Evolutionary conservation across 2,329 filamentous ascomycete genomes (phyloP).

Genomic region (Alternaria angustiovoidea): DNA sequence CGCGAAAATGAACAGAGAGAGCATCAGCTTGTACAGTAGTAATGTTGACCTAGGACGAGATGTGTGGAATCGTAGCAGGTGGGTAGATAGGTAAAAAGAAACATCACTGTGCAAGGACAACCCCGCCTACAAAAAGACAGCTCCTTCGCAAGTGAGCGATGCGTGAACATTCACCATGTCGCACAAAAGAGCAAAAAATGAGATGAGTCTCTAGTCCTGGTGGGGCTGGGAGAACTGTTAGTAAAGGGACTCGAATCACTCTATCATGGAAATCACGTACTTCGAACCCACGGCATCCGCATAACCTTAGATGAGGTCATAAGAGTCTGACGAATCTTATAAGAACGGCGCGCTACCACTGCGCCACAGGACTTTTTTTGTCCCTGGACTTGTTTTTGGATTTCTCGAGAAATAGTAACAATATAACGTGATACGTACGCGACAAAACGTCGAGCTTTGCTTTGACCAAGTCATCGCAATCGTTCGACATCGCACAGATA

Average conservation of each 20-base stretch:
- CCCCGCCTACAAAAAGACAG: background rate
- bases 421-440: background rate
- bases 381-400: constrained; percentile 28
- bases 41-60: background rate
- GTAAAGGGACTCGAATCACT: constrained; percentile 7
- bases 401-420: constrained; percentile 1
- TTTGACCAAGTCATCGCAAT: background rate
- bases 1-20: no score
- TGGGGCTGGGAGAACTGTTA: constrained; percentile 15
- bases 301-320: constrained; percentile 50
- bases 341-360: constrained; percentile 61
- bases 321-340: constrained; percentile 51
- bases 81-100: background rate
- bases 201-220: constrained; percentile 17
- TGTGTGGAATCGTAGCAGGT: background rate
- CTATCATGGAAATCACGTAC: constrained; percentile 6
- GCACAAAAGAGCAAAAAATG: constrained; percentile 7
- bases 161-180: background rate
- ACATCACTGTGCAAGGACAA: background rate
- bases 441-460: background rate
- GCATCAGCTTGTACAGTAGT: no score
- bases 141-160: background rate
- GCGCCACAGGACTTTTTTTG: constrained; percentile 52
- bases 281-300: constrained; percentile 57
- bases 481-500: background rate